phyloP scores from a whole-genome alignment of 2,329 filamentous ascomycete species.

The Ascomycota sp. region DNA sequence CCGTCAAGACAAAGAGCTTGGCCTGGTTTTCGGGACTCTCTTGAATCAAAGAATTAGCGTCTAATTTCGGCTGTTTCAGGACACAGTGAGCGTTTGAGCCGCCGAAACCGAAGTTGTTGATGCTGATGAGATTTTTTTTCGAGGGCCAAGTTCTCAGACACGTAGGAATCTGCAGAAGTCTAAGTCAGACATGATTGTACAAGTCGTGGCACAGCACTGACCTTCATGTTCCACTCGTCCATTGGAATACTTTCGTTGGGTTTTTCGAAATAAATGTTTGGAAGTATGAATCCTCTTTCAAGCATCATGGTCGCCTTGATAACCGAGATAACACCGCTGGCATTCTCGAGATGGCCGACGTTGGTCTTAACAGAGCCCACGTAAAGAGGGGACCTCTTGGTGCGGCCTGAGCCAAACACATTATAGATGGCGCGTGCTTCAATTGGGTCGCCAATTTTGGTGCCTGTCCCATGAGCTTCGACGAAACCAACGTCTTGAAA shows the following conservation, averaged over 20 bases:
- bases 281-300: conserved; percentile 24
- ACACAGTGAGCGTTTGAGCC: conserved; percentile 23
- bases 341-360: conserved; percentile 27
- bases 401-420: conserved; percentile 17
- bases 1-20: conserved; percentile 21
- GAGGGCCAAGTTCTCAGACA: conserved; percentile 23
- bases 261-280: conserved; percentile 25
- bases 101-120: conserved; percentile 26
- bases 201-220: conserved; percentile 4
- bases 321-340: conserved; percentile 24
- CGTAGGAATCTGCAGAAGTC: conserved; percentile 7
- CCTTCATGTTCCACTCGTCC: conserved; percentile 25
- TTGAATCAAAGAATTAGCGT: conserved; percentile 1
- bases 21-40: conserved; percentile 1
- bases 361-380: conserved; percentile 28
- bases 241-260: conserved; percentile 26
- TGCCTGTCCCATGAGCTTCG: conserved; percentile 34
- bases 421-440: conserved; percentile 21
- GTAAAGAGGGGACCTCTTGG: conserved; percentile 14
- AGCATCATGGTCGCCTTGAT: conserved; percentile 29
- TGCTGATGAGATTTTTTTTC: conserved; percentile 24
- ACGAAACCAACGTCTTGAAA: conserved; percentile 8
- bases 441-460: conserved; percentile 29
- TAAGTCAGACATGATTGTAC: too few relatives aligned
- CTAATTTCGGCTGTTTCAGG: conserved; percentile 7